Conservation (phyloP, 2,329 filamentous ascomycete genomes). For the Exserohilum rostratum region DNA sequence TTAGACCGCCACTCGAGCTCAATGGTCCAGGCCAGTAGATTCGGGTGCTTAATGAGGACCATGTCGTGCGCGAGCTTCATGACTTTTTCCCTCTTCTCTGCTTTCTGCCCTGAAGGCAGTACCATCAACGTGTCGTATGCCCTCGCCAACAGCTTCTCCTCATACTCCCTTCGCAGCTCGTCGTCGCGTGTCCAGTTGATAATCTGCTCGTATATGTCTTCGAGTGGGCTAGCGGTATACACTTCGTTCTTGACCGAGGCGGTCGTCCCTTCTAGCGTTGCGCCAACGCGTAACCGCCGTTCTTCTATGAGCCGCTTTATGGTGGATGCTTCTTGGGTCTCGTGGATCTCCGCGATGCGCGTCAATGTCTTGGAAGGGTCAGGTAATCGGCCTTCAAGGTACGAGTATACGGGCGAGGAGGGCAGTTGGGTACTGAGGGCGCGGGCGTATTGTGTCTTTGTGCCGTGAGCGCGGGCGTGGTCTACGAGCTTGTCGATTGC, state of each 20-base stretch:
- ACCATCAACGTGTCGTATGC: constrained; percentile 79
- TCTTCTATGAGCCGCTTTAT: constrained; percentile 92
- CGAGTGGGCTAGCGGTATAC: constrained; percentile 75
- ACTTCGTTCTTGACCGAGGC: constrained; percentile 87
- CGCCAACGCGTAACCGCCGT: constrained; percentile 83
- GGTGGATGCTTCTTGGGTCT: constrained; percentile 83
- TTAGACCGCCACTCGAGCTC: constrained; percentile 80
- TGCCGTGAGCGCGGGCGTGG: constrained; percentile 75
- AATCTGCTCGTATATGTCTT: constrained; percentile 77
- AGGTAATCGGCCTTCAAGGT: constrained; percentile 82
- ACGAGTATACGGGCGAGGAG: constrained; percentile 77
- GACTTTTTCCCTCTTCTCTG: constrained; percentile 72
- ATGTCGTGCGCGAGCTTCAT: constrained; percentile 83
- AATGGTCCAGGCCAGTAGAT: constrained; percentile 87
- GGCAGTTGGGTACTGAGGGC: constrained; percentile 80
- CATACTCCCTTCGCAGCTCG: constrained; percentile 79
- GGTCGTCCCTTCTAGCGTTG: constrained; percentile 81
- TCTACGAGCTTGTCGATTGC: constrained; percentile 80
- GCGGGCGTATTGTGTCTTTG: constrained; percentile 73
- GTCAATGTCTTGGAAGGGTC: constrained; percentile 81
- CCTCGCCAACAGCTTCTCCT: constrained; percentile 85
- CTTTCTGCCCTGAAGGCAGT: constrained; percentile 70
- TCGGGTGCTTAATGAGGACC: constrained; percentile 95
- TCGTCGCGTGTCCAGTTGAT: constrained; percentile 93
- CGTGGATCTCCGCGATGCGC: constrained; percentile 80